phyloP scores from a whole-genome alignment of 345 rosid genomes.

The Citropsis articulata region DNA sequence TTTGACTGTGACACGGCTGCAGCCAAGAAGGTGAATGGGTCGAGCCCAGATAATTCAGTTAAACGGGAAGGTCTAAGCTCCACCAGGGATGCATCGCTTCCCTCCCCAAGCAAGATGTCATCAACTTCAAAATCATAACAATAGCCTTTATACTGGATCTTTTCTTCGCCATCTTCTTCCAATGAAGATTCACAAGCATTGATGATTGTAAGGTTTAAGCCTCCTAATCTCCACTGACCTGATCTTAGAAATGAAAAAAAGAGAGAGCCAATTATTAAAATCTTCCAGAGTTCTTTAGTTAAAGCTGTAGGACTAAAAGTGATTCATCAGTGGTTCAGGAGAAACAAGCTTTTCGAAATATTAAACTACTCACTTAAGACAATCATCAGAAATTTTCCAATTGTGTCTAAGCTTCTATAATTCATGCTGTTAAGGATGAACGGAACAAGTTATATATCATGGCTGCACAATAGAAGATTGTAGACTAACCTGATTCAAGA shows the following conservation, averaged over 20 bases:
- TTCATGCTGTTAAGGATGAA: not conserved
- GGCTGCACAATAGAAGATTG: not conserved
- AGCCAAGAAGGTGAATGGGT: constrained; percentile 27
- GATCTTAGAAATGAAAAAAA: constrained; percentile 30
- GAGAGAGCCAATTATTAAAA: not conserved
- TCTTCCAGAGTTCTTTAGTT: not conserved
- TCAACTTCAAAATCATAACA: constrained; percentile 60
- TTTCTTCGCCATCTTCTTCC: constrained; percentile 21
- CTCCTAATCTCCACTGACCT: constrained; percentile 93
- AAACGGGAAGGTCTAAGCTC: constrained; percentile 55
- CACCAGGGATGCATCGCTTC: constrained; percentile 57
- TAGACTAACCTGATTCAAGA: constrained; percentile 69
- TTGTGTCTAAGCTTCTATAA: not conserved
- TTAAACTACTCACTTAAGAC: not conserved
- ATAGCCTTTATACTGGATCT: constrained; percentile 23
- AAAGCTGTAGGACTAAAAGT: not conserved
- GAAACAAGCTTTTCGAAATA: not conserved
- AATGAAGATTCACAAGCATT: constrained; percentile 22
- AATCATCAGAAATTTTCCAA: not conserved
- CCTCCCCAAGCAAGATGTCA: constrained; percentile 72
- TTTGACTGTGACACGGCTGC: constrained; percentile 27
- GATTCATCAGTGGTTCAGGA: not conserved
- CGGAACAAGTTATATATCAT: not conserved
- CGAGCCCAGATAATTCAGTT: constrained; percentile 40
- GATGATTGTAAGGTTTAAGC: constrained; percentile 41